Percentiles rank a stretch among this genome's conserved stretches.
phyloP scores from a whole-genome alignment of 768 basidiomycete species.

The Lactarius quietus region DNA sequence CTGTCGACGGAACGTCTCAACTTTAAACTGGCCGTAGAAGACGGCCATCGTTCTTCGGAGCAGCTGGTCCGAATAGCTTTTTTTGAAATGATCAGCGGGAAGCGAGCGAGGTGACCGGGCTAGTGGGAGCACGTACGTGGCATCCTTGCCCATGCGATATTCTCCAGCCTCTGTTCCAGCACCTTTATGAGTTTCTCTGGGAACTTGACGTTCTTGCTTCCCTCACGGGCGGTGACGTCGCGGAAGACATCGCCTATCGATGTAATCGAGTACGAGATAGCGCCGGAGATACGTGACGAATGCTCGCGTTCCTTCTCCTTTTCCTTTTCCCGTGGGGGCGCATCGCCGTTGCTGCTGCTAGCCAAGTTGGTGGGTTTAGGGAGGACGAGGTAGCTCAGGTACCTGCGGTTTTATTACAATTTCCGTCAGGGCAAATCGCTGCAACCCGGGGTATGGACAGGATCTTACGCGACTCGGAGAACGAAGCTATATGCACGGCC shows the following conservation, averaged over 20 bases:
- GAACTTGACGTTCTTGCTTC: conserved; percentile 84
- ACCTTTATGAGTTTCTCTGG: conserved; percentile 93
- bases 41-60: conserved; percentile 87
- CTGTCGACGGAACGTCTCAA: conserved; percentile 79
- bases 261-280: conserved; percentile 53
- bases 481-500: conserved; percentile 59
- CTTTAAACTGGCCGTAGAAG: conserved; percentile 88
- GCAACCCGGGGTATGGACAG: conserved; percentile 17
- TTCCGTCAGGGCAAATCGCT: neutral
- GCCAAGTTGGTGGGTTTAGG: conserved; percentile 46
- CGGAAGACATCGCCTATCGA: conserved; percentile 77
- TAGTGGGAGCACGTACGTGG: conserved; percentile 55
- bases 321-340: conserved; percentile 44
- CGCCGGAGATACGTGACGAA: conserved; percentile 59
- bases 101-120: conserved; percentile 33
- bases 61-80: conserved; percentile 84
- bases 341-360: conserved; percentile 27
- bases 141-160: conserved; percentile 93
- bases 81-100: conserved; percentile 31
- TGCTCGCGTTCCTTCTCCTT: conserved; percentile 56
- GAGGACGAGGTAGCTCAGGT: conserved; percentile 66
- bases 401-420: conserved; percentile 42
- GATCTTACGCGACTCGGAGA: conserved; percentile 75
- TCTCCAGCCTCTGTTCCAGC: conserved; percentile 83
- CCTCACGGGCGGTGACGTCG: conserved; percentile 57